Evolutionary conservation across 2,329 filamentous ascomycete genomes (phyloP).

Genomic region (Bipolaris gigantea): DNA sequence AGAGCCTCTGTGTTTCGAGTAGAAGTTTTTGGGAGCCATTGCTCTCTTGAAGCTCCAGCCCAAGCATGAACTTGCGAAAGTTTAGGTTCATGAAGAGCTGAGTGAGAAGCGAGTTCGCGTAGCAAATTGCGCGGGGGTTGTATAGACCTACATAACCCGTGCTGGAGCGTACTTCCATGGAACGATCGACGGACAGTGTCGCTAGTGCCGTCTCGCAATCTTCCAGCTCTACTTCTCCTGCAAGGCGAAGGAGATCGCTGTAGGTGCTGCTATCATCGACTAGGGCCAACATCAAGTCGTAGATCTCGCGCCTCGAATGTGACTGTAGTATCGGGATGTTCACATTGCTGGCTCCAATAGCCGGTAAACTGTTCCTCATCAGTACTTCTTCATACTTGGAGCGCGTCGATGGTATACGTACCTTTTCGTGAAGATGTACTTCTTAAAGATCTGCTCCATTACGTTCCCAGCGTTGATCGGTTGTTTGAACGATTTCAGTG

Average conservation of each 20-base stretch:
- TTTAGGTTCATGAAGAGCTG: constrained; percentile 94
- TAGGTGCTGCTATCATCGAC: constrained; percentile 38
- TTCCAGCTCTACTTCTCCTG: constrained; percentile 21
- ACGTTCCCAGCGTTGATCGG: constrained; percentile 36
- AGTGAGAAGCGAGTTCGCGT: constrained; percentile 90
- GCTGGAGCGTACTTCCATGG: constrained; percentile 68
- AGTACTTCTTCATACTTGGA: background rate
- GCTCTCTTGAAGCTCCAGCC: constrained; percentile 55
- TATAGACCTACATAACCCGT: constrained; percentile 87
- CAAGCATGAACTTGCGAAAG: constrained; percentile 83
- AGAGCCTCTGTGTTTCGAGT: constrained; percentile 75
- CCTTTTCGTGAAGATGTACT: constrained; percentile 40
- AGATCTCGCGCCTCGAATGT: constrained; percentile 41
- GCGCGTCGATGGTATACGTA: constrained; percentile 7
- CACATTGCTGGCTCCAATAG: constrained; percentile 15
- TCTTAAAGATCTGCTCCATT: constrained; percentile 39
- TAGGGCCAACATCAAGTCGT: constrained; percentile 40
- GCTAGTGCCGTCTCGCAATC: constrained; percentile 62
- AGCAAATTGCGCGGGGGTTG: constrained; percentile 95
- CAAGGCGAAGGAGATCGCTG: constrained; percentile 34
- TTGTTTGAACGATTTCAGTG: constrained; percentile 46
- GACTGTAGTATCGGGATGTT: constrained; percentile 41
- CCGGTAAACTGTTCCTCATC: constrained; percentile 4
- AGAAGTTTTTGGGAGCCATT: constrained; percentile 68
- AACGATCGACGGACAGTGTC: constrained; percentile 58